Evolutionary conservation across 352 stramenopile genomes (phyloP).

Genomic region (Phytophthora colocasiae): DNA sequence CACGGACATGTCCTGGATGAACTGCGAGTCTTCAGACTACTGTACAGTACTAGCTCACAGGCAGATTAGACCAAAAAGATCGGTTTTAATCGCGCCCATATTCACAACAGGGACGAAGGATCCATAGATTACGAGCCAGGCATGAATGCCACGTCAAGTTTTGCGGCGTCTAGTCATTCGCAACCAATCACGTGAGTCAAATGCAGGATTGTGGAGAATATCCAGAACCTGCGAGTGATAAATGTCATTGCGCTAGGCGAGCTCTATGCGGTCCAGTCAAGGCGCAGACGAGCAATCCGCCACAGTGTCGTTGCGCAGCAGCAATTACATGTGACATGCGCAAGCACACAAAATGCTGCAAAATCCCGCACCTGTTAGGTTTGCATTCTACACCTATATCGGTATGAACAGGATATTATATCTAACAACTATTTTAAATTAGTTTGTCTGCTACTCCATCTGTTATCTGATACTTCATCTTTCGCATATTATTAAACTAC

Average conservation of each 20-base stretch:
- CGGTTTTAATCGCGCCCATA: conserved; percentile 6
- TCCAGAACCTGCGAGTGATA: neutral
- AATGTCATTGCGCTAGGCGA: conserved; percentile 4
- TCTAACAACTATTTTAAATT: neutral
- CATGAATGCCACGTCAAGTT: neutral
- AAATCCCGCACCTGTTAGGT: neutral
- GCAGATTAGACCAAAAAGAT: neutral
- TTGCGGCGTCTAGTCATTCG: conserved; percentile 2
- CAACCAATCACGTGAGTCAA: neutral
- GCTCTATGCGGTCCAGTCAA: conserved; percentile 8
- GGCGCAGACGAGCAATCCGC: neutral
- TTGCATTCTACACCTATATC: neutral
- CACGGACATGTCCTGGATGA: too few species aligned
- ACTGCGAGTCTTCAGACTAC: too few species aligned
- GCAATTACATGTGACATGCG: conserved; percentile 16
- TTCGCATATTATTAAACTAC: too few species aligned
- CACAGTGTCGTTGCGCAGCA: neutral
- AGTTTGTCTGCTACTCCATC: neutral
- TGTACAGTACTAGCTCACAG: neutral
- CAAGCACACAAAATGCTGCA: neutral
- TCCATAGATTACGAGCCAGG: neutral
- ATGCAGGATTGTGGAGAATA: neutral
- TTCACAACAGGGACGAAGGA: neutral
- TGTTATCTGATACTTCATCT: neutral
- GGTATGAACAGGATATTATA: neutral